Conservation (phyloP, 495 filamentous ascomycete genomes). For the Barbatosphaeria neglecta region DNA sequence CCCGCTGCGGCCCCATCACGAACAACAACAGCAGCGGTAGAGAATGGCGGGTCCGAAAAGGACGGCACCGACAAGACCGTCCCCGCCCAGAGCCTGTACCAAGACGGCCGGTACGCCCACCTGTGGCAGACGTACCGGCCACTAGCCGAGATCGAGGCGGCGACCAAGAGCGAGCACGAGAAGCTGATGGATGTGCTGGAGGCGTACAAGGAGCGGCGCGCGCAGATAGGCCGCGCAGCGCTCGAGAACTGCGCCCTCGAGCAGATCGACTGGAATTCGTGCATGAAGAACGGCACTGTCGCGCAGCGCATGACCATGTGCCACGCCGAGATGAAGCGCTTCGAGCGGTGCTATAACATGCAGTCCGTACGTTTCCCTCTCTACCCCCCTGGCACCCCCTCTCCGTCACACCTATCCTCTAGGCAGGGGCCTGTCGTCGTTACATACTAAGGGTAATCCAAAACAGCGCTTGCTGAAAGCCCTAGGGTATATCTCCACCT, state of each 20-base stretch:
- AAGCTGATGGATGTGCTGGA: slow-evolving; percentile 66
- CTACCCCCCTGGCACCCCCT: not conserved
- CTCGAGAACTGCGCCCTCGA: slow-evolving; percentile 90
- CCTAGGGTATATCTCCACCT: slow-evolving; percentile 69
- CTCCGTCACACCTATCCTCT: no score
- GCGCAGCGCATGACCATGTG: slow-evolving; percentile 60
- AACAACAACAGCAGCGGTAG: slow-evolving; percentile 1
- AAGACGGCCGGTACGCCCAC: slow-evolving; percentile 84
- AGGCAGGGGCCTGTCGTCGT: no score
- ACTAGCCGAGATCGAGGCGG: slow-evolving; percentile 47
- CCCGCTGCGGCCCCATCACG: slow-evolving; percentile 1
- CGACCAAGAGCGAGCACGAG: slow-evolving; percentile 57
- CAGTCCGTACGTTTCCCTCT: slow-evolving; percentile 50
- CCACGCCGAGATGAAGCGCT: slow-evolving; percentile 50
- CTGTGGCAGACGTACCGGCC: slow-evolving; percentile 84
- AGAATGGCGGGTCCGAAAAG: not conserved
- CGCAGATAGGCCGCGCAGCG: slow-evolving; percentile 65
- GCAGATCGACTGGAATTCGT: slow-evolving; percentile 61
- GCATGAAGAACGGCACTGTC: slow-evolving; percentile 57
- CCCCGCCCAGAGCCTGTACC: slow-evolving; percentile 32
- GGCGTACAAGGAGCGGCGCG: slow-evolving; percentile 69
- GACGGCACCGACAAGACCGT: slow-evolving; percentile 3
- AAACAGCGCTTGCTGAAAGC: slow-evolving; percentile 75
- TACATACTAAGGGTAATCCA: no score
- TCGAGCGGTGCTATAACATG: slow-evolving; percentile 71